Evolutionary conservation across 768 basidiomycete species (phyloP).

Genomic region (Naganishia randhawae): DNA sequence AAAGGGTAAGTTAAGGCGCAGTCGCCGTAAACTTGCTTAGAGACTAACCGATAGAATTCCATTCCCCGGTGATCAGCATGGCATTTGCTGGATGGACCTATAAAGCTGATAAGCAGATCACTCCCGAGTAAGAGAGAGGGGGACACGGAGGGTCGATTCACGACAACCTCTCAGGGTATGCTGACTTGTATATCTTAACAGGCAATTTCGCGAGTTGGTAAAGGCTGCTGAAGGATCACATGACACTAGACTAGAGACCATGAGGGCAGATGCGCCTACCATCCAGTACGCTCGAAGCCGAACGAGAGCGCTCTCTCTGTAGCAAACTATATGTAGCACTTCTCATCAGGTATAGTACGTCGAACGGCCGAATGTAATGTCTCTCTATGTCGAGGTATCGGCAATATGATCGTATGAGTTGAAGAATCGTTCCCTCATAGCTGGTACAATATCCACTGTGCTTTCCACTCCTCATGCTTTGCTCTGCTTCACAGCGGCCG

Average conservation of each 20-base stretch:
- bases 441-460: conserved; percentile 7
- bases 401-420: background rate
- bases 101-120: conserved; percentile 35
- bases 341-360: background rate
- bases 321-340: background rate
- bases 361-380: background rate
- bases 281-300: background rate
- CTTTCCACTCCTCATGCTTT: conserved; percentile 8
- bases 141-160: too few relatives aligned
- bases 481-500: conserved; percentile 42
- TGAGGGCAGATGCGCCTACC: too few relatives aligned
- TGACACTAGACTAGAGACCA: too few relatives aligned
- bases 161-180: too few relatives aligned
- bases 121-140: conserved; percentile 21
- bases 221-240: background rate
- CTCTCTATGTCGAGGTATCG: background rate
- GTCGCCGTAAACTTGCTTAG: background rate
- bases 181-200: background rate
- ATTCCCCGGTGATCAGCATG: conserved; percentile 33
- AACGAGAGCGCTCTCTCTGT: background rate
- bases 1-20: conserved; percentile 58
- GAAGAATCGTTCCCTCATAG: background rate
- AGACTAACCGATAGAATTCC: background rate
- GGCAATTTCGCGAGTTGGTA: conserved; percentile 8
- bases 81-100: conserved; percentile 51